Percentiles rank a stretch among this genome's conserved stretches.
Evolutionary conservation across 2,329 filamentous ascomycete species (phyloP).

Genomic region (Dactylellina haptotyla): DNA sequence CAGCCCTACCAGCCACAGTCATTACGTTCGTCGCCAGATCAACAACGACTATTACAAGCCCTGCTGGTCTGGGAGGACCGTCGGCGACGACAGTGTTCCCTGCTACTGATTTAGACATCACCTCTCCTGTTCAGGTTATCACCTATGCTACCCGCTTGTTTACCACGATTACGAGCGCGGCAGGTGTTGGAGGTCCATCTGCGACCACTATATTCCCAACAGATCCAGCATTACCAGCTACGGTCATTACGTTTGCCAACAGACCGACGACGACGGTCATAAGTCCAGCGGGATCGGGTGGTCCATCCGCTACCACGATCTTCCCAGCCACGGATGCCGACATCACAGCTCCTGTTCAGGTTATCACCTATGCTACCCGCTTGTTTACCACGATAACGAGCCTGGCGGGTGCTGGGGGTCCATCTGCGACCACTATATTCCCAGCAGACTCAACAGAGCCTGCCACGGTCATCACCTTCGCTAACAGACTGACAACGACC

Average conservation of each 20-base stretch:
- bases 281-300: neutral
- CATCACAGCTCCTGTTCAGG: neutral
- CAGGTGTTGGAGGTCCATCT: neutral
- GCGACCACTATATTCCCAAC: neutral
- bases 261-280: neutral
- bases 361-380: neutral
- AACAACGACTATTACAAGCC: neutral
- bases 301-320: conserved; percentile 5
- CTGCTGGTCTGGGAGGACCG: neutral
- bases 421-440: neutral
- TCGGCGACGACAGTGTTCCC: neutral
- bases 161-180: neutral
- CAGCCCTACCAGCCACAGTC: neutral
- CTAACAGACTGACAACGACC: neutral
- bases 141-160: neutral
- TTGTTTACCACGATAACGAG: neutral
- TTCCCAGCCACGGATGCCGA: neutral
- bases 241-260: neutral
- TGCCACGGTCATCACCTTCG: neutral
- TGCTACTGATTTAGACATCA: neutral
- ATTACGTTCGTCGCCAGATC: neutral
- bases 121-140: neutral
- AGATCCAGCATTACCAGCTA: neutral
- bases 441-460: neutral
- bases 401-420: neutral